These are phyloP conservation scores for Pythium dissotocum DNA, from an alignment of 352 stramenopile species.

Conservation along the genomic window DNA sequence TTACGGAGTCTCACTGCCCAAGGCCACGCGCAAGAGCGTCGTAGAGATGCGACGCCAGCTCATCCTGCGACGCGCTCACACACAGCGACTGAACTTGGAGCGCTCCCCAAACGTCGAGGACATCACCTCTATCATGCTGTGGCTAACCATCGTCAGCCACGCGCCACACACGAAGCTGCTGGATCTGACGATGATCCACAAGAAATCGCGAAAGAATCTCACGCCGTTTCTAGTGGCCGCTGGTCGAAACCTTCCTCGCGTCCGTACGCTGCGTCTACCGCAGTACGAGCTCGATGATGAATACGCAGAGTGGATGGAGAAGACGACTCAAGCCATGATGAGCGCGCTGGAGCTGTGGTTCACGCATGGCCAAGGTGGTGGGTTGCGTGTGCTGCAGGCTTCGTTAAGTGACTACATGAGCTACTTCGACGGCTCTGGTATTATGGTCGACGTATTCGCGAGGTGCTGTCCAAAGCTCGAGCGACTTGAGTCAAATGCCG, in stretches of 20 bases:
- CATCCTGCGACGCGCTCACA: background rate
- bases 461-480: background rate
- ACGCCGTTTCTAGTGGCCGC: background rate
- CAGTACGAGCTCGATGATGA: background rate
- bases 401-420: background rate
- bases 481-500: background rate
- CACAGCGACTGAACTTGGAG: background rate
- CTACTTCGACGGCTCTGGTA: background rate
- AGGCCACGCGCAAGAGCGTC: background rate
- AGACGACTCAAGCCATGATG: background rate
- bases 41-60: slow-evolving; percentile 1
- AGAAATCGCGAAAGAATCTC: background rate
- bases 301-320: background rate
- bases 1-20: background rate
- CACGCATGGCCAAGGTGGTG: background rate
- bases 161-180: background rate
- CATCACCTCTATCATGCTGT: background rate
- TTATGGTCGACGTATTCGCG: background rate
- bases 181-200: background rate
- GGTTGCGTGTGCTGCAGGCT: background rate
- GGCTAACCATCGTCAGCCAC: background rate
- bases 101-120: background rate
- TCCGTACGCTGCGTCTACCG: background rate
- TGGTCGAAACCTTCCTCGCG: background rate
- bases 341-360: background rate